phyloP scores from a whole-genome alignment of 352 stramenopile species.

The Elongisporangium senticosum region DNA sequence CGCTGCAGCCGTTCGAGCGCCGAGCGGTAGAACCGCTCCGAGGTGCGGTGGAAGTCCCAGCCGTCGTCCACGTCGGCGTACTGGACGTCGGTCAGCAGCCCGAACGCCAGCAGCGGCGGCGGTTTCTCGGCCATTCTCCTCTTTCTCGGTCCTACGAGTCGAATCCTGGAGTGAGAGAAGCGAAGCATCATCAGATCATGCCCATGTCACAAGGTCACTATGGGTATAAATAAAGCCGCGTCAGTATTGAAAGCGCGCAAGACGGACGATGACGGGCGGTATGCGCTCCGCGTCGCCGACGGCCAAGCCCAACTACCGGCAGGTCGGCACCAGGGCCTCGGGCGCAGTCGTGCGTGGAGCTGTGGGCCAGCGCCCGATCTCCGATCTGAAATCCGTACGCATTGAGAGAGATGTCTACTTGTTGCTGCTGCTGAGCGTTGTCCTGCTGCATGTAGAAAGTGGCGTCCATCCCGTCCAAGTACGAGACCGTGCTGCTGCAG shows the following conservation, averaged over 20 bases:
- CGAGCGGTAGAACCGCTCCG: conserved; percentile 63
- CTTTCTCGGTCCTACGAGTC: background rate
- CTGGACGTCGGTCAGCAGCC: conserved; percentile 73
- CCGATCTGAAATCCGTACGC: conserved; percentile 17
- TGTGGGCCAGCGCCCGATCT: conserved; percentile 1
- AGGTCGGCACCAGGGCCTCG: conserved; percentile 44
- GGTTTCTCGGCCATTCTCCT: conserved; percentile 3
- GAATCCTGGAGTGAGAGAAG: background rate
- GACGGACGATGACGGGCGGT: background rate
- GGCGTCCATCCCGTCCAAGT: conserved; percentile 76
- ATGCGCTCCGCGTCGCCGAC: background rate
- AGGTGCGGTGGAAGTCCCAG: conserved; percentile 71
- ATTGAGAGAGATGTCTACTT: too few species aligned
- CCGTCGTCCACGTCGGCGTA: conserved; percentile 77
- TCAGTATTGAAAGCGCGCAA: background rate
- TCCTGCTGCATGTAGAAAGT: conserved; percentile 23
- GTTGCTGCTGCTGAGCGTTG: background rate
- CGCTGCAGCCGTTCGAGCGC: conserved; percentile 44
- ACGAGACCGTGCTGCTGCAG: conserved; percentile 57
- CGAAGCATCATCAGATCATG: background rate
- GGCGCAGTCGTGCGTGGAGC: conserved; percentile 25
- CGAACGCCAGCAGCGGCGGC: conserved; percentile 50
- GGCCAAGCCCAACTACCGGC: conserved; percentile 49
- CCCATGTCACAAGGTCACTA: conserved; percentile 14
- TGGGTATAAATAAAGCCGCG: background rate